Conservation (phyloP, 2,329 filamentous ascomycete species). For the Biscogniauxia mediterranea region DNA sequence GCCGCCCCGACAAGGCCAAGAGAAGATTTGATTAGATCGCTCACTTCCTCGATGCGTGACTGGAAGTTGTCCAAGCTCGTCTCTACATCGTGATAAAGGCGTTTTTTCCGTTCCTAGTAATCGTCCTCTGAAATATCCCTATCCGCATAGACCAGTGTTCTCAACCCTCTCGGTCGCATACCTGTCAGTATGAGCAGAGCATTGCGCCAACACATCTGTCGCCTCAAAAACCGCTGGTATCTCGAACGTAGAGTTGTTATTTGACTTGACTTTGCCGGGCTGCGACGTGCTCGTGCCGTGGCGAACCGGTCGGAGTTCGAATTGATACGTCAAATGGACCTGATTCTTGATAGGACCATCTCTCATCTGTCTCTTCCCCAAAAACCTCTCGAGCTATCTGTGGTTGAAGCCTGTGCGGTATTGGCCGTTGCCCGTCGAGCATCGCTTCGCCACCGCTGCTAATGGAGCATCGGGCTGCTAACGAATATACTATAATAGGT, state of each 20-base stretch:
- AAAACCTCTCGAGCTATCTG: conserved; percentile 80
- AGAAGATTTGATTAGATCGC: conserved; percentile 73
- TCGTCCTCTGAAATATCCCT: conserved; percentile 71
- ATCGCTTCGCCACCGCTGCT: conserved; percentile 74
- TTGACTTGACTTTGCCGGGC: conserved; percentile 56
- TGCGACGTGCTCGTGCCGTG: conserved; percentile 22
- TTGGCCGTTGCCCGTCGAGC: conserved; percentile 70
- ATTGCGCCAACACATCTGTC: conserved; percentile 69
- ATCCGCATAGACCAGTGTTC: conserved; percentile 78
- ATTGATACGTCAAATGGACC: no score
- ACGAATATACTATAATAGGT: conserved; percentile 76
- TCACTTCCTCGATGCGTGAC: conserved; percentile 72
- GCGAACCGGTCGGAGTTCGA: no score
- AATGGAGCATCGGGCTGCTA: conserved; percentile 74
- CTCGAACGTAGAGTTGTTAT: conserved; percentile 52
- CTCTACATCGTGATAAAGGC: conserved; percentile 70
- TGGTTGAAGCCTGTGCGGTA: conserved; percentile 79
- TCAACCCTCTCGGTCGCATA: conserved; percentile 85
- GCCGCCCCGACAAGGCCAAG: conserved; percentile 76
- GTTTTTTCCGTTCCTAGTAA: conserved; percentile 74
- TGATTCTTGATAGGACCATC: conserved; percentile 15
- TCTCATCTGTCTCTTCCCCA: conserved; percentile 55
- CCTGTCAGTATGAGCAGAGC: conserved; percentile 84
- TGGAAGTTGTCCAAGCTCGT: conserved; percentile 77
- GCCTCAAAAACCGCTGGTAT: conserved; percentile 49